Evolutionary conservation across 345 rosid genomes (phyloP), one percentile per base, ranked within the genome.

Genomic region (Kandelia obovata): DNA sequence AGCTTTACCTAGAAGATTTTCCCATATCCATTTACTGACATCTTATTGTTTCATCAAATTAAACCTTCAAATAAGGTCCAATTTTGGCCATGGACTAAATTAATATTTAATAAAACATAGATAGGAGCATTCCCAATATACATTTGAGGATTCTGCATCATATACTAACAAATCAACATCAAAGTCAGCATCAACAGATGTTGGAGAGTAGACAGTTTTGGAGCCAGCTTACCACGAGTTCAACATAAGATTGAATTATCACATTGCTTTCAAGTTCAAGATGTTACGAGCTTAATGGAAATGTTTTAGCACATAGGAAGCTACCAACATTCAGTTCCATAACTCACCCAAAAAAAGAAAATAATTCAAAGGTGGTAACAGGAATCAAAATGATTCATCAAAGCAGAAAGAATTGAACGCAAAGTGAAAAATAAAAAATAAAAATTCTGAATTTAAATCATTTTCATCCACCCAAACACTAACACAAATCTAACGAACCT

Each of bases 401-500:
- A 16, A 21, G 16, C 32, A 35, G 3, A 34, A 25, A 26, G 35
- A n/a, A 53, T 2, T 13, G 17, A 8, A 3, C 10, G 28, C 11
- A 0, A 34, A 9, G 19, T 21, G 21, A 21, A 13, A 39, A 71
- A 5, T 23, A n/a, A 20, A n/a, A 6, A n/a, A 19, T 57, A 9
- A 19, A 19, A 5, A 20, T 8, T 28, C 2, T 11, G 19, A 43
- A 13, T 43, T 43, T 43, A 15, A 43, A 53, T 26, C 43, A 23
- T 13, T 31, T 9, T 49, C n/a, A 17, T 53, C 52, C 6, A 32
- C 32, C 6, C n/a, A 49, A 52, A 7, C 47, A 58, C 53, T n/a
- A 11, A n/a, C 56, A 37, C 68, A 28, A 8, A 62, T 39, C 25
- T 1, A 28, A 66, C 19, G 46, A 75, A 93, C 98, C 91, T 94